Conservation (phyloP, 2,329 filamentous ascomycete genomes). For the Fusarium circinatum region DNA sequence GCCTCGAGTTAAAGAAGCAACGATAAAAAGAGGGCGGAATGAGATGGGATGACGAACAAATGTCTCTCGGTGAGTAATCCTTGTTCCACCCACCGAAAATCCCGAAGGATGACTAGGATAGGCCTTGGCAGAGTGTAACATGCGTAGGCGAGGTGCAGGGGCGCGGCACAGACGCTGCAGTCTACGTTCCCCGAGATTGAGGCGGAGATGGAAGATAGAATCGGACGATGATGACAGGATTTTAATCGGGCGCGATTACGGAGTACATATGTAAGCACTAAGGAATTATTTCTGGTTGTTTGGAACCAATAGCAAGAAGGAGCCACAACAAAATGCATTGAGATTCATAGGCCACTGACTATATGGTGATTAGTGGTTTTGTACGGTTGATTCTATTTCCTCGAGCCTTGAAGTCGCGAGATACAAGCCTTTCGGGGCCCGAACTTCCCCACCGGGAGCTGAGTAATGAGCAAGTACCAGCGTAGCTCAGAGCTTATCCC, state of each 20-base stretch:
- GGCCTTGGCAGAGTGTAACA: neutral
- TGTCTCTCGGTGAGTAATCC: neutral
- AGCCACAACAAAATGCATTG: too few relatives aligned
- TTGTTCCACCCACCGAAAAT: neutral
- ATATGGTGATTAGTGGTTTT: too few relatives aligned
- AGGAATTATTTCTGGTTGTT: neutral
- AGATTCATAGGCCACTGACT: too few relatives aligned
- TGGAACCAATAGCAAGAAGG: neutral
- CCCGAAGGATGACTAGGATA: neutral
- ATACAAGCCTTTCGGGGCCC: too few relatives aligned
- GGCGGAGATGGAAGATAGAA: neutral
- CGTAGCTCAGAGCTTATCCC: too few relatives aligned
- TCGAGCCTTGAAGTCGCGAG: too few relatives aligned
- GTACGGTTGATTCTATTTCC: accelerated
- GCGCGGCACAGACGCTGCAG: neutral
- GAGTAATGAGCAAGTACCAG: too few relatives aligned
- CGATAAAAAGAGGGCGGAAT: neutral
- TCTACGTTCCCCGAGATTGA: neutral
- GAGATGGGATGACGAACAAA: neutral
- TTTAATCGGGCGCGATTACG: neutral
- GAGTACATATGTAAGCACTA: neutral
- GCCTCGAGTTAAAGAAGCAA: neutral
- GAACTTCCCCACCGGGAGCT: too few relatives aligned
- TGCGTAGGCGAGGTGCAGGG: neutral
- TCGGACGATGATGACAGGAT: neutral